phyloP scores from a whole-genome alignment of 208 protist genomes.

The Hexamita inflata region DNA sequence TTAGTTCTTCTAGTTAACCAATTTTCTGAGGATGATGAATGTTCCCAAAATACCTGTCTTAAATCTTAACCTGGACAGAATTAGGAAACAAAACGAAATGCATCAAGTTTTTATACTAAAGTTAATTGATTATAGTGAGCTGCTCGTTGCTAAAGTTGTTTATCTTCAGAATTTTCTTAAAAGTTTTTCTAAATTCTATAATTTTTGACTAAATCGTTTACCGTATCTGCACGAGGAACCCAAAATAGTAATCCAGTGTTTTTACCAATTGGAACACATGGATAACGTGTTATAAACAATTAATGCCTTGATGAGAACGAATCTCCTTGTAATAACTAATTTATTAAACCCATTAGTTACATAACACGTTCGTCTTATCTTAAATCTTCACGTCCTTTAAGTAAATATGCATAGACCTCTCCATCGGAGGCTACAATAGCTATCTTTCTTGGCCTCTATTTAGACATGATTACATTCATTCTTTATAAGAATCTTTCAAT shows the following conservation, averaged over 20 bases:
- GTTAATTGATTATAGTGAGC: conserved; percentile 77
- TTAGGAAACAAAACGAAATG: conserved; percentile 35
- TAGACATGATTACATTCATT: conserved; percentile 76
- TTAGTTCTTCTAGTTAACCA: conserved; percentile 90
- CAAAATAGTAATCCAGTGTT: conserved; percentile 96
- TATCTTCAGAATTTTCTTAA: conserved; percentile 45
- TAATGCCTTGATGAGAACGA: background rate
- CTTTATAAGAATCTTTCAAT: conserved; percentile 6
- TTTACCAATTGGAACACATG: conserved; percentile 91
- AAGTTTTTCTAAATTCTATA: conserved; percentile 73
- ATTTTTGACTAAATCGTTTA: conserved; percentile 88
- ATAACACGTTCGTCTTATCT: conserved; percentile 94
- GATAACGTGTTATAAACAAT: conserved; percentile 64
- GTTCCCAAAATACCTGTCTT: conserved; percentile 82
- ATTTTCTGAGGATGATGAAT: conserved; percentile 74
- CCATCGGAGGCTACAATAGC: conserved; percentile 81
- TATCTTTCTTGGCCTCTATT: conserved; percentile 93
- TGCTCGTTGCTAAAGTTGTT: conserved; percentile 55
- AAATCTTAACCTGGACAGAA: conserved; percentile 41
- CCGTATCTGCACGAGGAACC: conserved; percentile 84
- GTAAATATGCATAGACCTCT: conserved; percentile 78
- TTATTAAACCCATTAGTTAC: conserved; percentile 97
- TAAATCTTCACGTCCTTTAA: conserved; percentile 93
- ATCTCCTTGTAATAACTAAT: conserved; percentile 70
- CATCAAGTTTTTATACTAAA: conserved; percentile 85